Evolutionary conservation across 345 rosid species (phyloP).

Genomic region (Moricandia moricandioides): DNA sequence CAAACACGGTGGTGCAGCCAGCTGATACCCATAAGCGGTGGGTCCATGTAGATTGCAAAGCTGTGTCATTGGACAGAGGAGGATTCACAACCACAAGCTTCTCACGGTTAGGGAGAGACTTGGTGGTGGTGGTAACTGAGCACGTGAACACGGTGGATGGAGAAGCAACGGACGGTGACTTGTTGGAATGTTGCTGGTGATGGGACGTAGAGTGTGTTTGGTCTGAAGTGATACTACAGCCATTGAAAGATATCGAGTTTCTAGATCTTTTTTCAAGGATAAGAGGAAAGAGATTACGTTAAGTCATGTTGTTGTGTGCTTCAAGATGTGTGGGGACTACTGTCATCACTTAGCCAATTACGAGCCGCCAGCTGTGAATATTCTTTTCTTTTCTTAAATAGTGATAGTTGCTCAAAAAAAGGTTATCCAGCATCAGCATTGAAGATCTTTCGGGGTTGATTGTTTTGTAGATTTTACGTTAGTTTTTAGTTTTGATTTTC

Average conservation of each 20-base stretch:
- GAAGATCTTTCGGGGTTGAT: too few species aligned
- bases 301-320: not conserved
- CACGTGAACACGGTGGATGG: conserved; percentile 16
- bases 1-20: conserved; percentile 59
- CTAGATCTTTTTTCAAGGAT: not conserved
- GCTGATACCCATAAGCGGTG: conserved; percentile 71
- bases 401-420: too few species aligned
- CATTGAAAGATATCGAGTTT: conserved; percentile 36
- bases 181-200: conserved; percentile 7
- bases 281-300: conserved; percentile 22
- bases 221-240: conserved; percentile 48
- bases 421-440: too few species aligned
- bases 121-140: conserved; percentile 45
- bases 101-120: conserved; percentile 32
- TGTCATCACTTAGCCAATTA: not conserved
- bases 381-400: too few species aligned
- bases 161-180: conserved; percentile 12
- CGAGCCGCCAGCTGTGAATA: not conserved
- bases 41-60: conserved; percentile 62
- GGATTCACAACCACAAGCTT: conserved; percentile 23
- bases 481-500: too few species aligned
- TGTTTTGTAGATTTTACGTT: too few species aligned
- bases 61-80: conserved; percentile 47
- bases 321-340: not conserved
- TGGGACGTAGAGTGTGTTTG: conserved; percentile 30